Evolutionary conservation across 148 eudicot species (phyloP).

Genomic region (Arctostaphylos glauca): DNA sequence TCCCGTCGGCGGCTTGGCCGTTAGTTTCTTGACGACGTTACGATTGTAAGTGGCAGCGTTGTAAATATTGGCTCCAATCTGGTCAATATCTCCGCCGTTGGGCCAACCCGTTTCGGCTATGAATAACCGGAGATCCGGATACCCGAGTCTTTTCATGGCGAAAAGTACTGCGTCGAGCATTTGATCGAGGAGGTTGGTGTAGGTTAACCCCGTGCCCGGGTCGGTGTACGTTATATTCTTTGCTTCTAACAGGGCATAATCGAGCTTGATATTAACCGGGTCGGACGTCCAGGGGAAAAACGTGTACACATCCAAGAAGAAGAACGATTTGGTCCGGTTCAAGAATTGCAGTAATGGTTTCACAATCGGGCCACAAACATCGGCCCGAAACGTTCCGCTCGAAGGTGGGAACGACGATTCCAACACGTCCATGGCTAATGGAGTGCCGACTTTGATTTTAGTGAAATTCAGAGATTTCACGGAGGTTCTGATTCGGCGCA

Average conservation of each 20-base stretch:
- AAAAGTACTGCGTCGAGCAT: slow-evolving; percentile 69
- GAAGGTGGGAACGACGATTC: slow-evolving; percentile 77
- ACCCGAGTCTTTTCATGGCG: slow-evolving; percentile 68
- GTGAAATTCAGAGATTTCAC: slow-evolving; percentile 29
- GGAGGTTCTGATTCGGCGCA: slow-evolving; percentile 57
- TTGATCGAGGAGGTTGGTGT: slow-evolving; percentile 74
- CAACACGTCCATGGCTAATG: slow-evolving; percentile 72
- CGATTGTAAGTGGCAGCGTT: slow-evolving; percentile 87
- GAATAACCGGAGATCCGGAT: slow-evolving; percentile 55
- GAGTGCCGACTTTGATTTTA: slow-evolving; percentile 77
- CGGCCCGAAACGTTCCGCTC: slow-evolving; percentile 58
- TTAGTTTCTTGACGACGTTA: slow-evolving; percentile 54
- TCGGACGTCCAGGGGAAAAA: slow-evolving; percentile 67
- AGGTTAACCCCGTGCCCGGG: slow-evolving; percentile 52
- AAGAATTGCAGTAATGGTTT: slow-evolving; percentile 69
- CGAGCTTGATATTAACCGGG: slow-evolving; percentile 51
- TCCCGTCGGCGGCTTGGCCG: slow-evolving; percentile 61
- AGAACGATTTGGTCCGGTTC: slow-evolving; percentile 75
- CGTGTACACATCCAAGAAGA: slow-evolving; percentile 72
- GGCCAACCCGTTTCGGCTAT: slow-evolving; percentile 96
- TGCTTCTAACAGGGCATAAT: slow-evolving; percentile 53
- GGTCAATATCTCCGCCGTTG: slow-evolving; percentile 67
- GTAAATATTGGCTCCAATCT: slow-evolving; percentile 69
- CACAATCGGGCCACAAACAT: slow-evolving; percentile 42
- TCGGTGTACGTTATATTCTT: slow-evolving; percentile 45